Base-by-base conservation (phyloP, 2,329 filamentous ascomycete species). In the Fusarium nodosum region DNA sequence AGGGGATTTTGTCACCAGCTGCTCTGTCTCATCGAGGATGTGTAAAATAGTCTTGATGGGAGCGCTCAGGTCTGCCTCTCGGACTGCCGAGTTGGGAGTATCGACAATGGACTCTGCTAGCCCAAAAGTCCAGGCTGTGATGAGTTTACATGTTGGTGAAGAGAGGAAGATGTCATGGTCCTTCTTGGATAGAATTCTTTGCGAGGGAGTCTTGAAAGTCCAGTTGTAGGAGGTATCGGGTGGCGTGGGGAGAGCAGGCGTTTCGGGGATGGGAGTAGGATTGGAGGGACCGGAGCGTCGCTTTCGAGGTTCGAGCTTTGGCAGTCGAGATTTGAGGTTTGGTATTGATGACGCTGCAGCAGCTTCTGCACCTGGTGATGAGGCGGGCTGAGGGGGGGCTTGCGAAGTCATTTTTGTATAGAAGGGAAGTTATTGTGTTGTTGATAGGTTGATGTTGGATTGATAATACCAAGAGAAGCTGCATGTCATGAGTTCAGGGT, bases 111-210 rank as follows among this genome's bases (percentile, higher is more conserved):
- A 89, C 74, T 97, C 94, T 45, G 94, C 90, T 24, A 99, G 88
- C 12, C 88, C 87, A 79, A 97, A 97, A 66, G 97, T 86, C 81
- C 97, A 99, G 22, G 92, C 89, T 60, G 92, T 83, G 44, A 99
- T 86, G 41, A 98, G 86, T 10, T 84, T 84, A 78, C 93, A 91
- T 9, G 94, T 91, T 0, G 90, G 84, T 0, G 94, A 97, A 1
- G 87, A 82, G 20, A 94, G 85, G 75, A 98, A 99, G 6, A 93
- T 81, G 20, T 92, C 86, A 77, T 97, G 94, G 72, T 99, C 96
- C 50, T 87, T 83, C 3, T 84, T 84, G 5, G 94, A 95, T 15
- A 99, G 82, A 54, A 99, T 98, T 11, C 94, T 88, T 64, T 94
- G 87, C 15, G 85, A 87, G 1, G 96, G 96, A 8, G 82, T 82